Percentiles rank a stretch among this genome's conserved stretches.
Evolutionary conservation across 2,329 filamentous ascomycete species (phyloP).

Genomic region (Colletotrichum destructivum): DNA sequence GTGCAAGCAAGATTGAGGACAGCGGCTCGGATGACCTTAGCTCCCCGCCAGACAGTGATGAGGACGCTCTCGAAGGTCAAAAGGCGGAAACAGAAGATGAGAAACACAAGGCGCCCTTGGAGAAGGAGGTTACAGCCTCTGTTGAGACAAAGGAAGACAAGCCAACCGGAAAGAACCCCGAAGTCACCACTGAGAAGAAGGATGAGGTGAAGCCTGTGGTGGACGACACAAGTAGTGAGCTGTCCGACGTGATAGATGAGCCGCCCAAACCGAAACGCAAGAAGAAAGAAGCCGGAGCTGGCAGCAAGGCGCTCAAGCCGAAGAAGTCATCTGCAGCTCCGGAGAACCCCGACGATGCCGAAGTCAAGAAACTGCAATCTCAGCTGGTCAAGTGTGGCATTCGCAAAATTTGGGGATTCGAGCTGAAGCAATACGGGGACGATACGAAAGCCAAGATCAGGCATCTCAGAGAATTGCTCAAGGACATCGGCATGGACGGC

Average conservation of each 20-base stretch:
- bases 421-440: conserved; percentile 81
- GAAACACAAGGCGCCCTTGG: conserved; percentile 31
- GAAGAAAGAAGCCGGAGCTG: conserved; percentile 62
- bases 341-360: conserved; percentile 80
- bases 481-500: conserved; percentile 88
- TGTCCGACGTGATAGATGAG: conserved; percentile 86
- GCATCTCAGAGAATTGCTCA: conserved; percentile 84
- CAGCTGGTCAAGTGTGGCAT: conserved; percentile 93
- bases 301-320: conserved; percentile 47
- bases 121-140: conserved; percentile 15
- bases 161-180: conserved; percentile 17
- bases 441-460: conserved; percentile 84
- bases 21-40: conserved; percentile 35
- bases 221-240: conserved; percentile 57
- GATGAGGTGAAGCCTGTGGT: neutral
- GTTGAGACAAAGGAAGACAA: conserved; percentile 17
- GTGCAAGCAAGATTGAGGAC: conserved; percentile 28
- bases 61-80: conserved; percentile 44
- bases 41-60: conserved; percentile 35
- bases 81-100: conserved; percentile 42
- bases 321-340: conserved; percentile 54
- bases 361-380: conserved; percentile 90
- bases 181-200: conserved; percentile 31
- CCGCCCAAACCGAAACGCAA: conserved; percentile 71
- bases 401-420: conserved; percentile 90